These are phyloP conservation scores for Grosmannia clavigera DNA, from an alignment of 2,329 filamentous ascomycete genomes.

Conservation along the genomic window DNA sequence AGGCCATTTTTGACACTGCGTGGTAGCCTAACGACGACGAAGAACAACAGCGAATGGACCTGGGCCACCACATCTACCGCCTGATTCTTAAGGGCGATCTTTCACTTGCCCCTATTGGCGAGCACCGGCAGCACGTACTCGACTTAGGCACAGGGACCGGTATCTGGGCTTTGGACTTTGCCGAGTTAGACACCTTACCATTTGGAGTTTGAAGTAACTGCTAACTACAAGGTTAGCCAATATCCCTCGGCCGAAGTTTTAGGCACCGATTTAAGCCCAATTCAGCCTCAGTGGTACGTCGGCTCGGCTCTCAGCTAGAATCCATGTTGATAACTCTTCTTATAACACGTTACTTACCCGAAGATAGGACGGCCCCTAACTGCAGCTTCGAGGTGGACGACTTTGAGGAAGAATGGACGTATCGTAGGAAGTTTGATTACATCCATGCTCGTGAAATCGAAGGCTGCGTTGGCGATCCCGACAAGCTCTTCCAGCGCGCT, in stretches of 20 bases:
- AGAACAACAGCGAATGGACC: conserved; percentile 4
- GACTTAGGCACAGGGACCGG: conserved; percentile 37
- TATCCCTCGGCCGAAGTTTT: conserved; percentile 32
- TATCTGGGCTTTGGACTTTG: conserved; percentile 56
- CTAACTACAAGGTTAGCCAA: neutral
- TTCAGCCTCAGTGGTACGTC: conserved; percentile 35
- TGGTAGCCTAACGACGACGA: conserved; percentile 5
- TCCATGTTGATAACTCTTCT: conserved; percentile 22
- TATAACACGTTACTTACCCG: neutral
- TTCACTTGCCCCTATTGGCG: conserved; percentile 29
- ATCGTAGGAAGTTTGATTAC: conserved; percentile 32
- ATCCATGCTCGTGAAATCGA: conserved; percentile 37
- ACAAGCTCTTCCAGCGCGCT: conserved; percentile 23
- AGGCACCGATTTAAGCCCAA: conserved; percentile 54
- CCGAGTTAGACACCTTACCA: conserved; percentile 19
- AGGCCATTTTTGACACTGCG: neutral
- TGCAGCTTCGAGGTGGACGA: conserved; percentile 65
- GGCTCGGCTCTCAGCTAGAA: conserved; percentile 18
- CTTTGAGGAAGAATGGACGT: conserved; percentile 5
- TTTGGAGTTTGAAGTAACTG: neutral
- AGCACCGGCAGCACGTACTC: conserved; percentile 28
- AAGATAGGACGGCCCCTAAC: conserved; percentile 40
- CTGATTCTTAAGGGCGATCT: conserved; percentile 31
- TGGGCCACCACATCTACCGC: conserved; percentile 35
- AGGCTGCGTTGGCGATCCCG: conserved; percentile 36